Conservation (phyloP, 371 early-diverging fungal species). For the Circinella minor region DNA sequence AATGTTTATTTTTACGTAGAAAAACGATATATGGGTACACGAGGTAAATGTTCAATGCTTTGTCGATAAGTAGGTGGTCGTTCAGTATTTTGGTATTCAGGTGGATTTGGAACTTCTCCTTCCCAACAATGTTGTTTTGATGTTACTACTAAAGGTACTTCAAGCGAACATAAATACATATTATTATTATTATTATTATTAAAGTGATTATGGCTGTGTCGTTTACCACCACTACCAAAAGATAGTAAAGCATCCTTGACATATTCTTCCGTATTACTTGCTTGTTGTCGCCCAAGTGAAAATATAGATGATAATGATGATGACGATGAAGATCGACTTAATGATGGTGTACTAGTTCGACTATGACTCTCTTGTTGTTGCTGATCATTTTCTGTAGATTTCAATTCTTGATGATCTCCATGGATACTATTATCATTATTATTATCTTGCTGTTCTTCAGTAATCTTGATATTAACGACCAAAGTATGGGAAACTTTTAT, state of each 20-base stretch:
- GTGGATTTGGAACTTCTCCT: conserved; percentile 23
- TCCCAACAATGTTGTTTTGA: conserved; percentile 44
- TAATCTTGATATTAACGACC: conserved; percentile 23
- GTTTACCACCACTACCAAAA: background rate
- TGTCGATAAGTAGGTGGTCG: conserved; percentile 43
- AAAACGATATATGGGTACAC: conserved; percentile 34
- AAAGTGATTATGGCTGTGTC: conserved; percentile 3
- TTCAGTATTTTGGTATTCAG: conserved; percentile 37
- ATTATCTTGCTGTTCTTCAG: background rate
- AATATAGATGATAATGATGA: conserved; percentile 9
- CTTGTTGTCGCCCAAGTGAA: conserved; percentile 2
- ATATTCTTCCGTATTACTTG: conserved; percentile 4
- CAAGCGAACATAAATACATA: conserved; percentile 29
- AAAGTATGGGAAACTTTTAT: conserved; percentile 26
- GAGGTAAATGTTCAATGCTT: conserved; percentile 35
- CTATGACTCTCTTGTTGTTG: background rate
- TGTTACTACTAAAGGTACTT: conserved; percentile 46
- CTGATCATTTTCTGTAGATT: background rate
- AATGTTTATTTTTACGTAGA: no score
- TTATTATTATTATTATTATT: background rate
- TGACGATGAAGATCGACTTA: conserved; percentile 14
- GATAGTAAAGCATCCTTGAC: conserved; percentile 1
- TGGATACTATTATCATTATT: background rate
- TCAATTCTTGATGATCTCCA: background rate
- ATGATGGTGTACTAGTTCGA: background rate